Evolutionary conservation across 306 rosid genomes (phyloP), one percentile per base, ranked within the genome.

Genomic region (Purshia tridentata): DNA sequence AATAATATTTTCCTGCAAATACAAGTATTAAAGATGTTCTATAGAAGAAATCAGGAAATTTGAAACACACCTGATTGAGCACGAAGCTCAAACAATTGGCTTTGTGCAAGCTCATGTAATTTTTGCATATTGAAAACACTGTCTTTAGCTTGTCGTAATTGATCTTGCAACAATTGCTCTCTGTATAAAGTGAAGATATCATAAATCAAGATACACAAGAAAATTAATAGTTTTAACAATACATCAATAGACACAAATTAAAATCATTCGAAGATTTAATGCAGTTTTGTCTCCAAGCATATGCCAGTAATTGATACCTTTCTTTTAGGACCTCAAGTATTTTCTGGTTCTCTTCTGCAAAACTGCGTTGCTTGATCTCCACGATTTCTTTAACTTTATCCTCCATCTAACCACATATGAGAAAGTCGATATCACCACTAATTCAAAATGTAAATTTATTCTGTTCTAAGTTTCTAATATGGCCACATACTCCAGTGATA

Each of bases 261-360:
- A 23, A 49, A 59, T 46, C 54, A 44, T 62, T 75, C 55, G 41
- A 68, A 52, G 46, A 61, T 57, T 3, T 18, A 62, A 60, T 41
- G 45, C 39, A 4, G 14, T 47, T 23, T 61, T 49, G 47, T 41
- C 29, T 6, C 4, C 19, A 42, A 0, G 35, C 2, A 29, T 29
- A 29, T 64, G 40, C 35, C 60, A 44, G 5, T 14, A 44, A 40
- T 19, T 4, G 9, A 60, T 79, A 91, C 99, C 99, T 90, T 66
- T 94, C 99, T 86, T 88, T 91, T 65, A 94, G 82, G 77, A 82
- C 92, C 81, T 94, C 99, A 63, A 94, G 62, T 5, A 94, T 91
- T 84, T 94, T 94, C 84, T 90, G 98, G 82, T 88, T 94, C 84
- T 94, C 98, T 83, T 94, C 99, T 9, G 99, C 99, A 79, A 94